Conservation (phyloP, 129 eudicot species). For the Dittrichia graveolens region DNA sequence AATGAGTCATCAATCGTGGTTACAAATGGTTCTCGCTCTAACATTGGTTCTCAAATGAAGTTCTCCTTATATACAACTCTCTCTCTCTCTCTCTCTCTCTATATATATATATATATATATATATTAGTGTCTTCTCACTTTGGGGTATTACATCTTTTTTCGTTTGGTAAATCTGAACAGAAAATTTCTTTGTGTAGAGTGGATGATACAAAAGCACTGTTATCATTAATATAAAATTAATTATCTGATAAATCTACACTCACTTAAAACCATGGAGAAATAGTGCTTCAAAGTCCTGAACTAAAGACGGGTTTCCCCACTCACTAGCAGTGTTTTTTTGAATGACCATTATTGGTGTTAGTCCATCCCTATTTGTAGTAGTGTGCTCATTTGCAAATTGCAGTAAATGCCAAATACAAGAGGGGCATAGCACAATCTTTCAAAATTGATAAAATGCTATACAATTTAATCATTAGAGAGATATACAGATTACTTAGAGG, state of each 20-base stretch:
- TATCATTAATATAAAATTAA: not conserved
- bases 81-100: too few species aligned
- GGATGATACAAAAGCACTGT: not conserved
- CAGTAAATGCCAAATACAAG: not conserved
- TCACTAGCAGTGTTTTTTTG: too few species aligned
- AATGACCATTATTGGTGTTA: not conserved
- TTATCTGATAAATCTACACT: not conserved
- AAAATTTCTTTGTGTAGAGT: too few species aligned
- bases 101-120: too few species aligned
- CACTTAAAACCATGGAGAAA: not conserved
- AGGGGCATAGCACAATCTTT: not conserved
- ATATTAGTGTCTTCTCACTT: too few species aligned
- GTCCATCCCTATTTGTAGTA: not conserved
- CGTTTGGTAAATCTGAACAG: too few species aligned
- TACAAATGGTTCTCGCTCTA: too few species aligned
- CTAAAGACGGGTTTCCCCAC: not conserved
- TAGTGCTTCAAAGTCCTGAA: not conserved
- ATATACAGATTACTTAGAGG: not conserved
- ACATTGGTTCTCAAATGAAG: too few species aligned
- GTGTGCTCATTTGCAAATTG: slow-evolving; percentile 13
- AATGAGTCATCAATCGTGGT: too few species aligned
- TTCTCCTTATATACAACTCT: too few species aligned
- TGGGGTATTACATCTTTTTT: too few species aligned
- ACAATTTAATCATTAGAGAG: not conserved
- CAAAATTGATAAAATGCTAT: not conserved